Percentiles rank a stretch among this genome's conserved stretches.
Evolutionary conservation across 805 yeast species (phyloP).

Genomic region (Candida corydali): DNA sequence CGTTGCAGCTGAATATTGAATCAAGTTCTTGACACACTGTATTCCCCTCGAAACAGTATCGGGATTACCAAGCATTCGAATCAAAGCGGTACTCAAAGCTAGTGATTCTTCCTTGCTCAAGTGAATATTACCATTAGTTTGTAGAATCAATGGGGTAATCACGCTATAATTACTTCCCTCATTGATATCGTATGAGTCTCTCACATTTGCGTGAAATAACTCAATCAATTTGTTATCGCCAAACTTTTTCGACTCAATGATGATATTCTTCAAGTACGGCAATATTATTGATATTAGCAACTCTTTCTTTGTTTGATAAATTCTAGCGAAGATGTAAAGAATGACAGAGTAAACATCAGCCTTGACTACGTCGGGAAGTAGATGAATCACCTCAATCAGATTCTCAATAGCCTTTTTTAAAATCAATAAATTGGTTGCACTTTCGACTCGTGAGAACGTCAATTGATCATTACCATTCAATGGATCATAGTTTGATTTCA

Average conservation of each 20-base stretch:
- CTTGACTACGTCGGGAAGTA: constrained; percentile 65
- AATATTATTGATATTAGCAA: constrained; percentile 46
- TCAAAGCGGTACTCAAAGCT: constrained; percentile 18
- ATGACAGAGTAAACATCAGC: constrained; percentile 70
- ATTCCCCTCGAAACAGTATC: constrained; percentile 27
- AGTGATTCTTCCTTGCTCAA: constrained; percentile 21
- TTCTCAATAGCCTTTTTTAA: constrained; percentile 48
- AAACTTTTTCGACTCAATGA: constrained; percentile 20
- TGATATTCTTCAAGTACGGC: constrained; percentile 34
- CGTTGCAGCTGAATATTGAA: constrained; percentile 27
- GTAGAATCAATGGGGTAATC: constrained; percentile 30
- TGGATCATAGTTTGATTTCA: constrained; percentile 43
- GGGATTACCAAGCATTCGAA: constrained; percentile 17
- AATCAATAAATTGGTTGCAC: constrained; percentile 36
- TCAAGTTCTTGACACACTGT: constrained; percentile 60
- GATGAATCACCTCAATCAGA: constrained; percentile 57
- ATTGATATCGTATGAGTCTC: constrained; percentile 15
- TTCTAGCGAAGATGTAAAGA: constrained; percentile 55
- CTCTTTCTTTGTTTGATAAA: constrained; percentile 44
- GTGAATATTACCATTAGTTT: constrained; percentile 31
- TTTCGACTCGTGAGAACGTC: constrained; percentile 24
- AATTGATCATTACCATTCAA: constrained; percentile 21
- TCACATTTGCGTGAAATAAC: constrained; percentile 24
- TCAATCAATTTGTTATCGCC: constrained; percentile 17
- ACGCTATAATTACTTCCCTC: constrained; percentile 20